phyloP scores from a whole-genome alignment of 2,329 filamentous ascomycete genomes.

The Fusarium heterosporum region DNA sequence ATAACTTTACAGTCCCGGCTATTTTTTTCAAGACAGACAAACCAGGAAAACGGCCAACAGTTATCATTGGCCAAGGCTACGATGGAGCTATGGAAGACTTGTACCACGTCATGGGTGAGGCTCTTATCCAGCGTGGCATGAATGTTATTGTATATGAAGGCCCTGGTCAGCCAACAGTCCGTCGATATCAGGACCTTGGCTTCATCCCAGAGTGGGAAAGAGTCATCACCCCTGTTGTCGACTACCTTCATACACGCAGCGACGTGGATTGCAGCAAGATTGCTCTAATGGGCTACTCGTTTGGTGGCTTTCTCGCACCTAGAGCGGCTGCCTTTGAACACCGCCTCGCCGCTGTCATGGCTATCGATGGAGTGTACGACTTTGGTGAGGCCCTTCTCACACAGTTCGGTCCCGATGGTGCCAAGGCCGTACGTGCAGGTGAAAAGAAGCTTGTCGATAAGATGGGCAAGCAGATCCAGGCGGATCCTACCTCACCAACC shows the following conservation, averaged over 20 bases:
- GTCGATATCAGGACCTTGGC: constrained; percentile 55
- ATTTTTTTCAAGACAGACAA: constrained; percentile 50
- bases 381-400: background rate
- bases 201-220: constrained; percentile 60
- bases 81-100: constrained; percentile 59
- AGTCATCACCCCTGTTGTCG: constrained; percentile 55
- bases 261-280: constrained; percentile 51
- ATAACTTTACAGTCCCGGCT: constrained; percentile 51
- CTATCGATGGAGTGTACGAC: constrained; percentile 13
- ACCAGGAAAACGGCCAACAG: constrained; percentile 49
- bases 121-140: constrained; percentile 55
- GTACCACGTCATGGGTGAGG: constrained; percentile 52
- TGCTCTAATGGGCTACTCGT: constrained; percentile 55
- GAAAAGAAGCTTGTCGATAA: constrained; percentile 6
- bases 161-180: constrained; percentile 57
- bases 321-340: constrained; percentile 59
- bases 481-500: background rate
- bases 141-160: constrained; percentile 61
- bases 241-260: constrained; percentile 48
- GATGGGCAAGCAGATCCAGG: background rate
- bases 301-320: constrained; percentile 56
- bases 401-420: background rate
- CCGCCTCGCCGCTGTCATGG: constrained; percentile 52
- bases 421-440: background rate
- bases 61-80: constrained; percentile 58